A percentile compares a stretch with the other conserved stretches of the same genome.
Conservation (phyloP, 2,329 filamentous ascomycete species). For the Alternaria infectoria region DNA sequence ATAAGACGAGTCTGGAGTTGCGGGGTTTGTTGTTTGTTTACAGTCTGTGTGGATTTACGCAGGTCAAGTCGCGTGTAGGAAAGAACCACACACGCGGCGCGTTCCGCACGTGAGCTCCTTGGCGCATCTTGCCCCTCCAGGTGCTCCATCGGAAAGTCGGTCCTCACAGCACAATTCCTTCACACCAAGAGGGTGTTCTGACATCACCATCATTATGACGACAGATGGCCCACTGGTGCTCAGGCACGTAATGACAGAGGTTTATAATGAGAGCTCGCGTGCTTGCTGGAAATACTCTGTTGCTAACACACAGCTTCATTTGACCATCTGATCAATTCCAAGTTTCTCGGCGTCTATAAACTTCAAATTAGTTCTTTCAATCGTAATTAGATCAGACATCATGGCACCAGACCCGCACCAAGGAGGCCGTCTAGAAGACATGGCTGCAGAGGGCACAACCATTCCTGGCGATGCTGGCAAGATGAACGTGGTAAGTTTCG, state of each 20-base stretch:
- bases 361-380: background rate
- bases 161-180: background rate
- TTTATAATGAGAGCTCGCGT: slow-evolving; percentile 6
- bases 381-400: background rate
- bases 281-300: background rate
- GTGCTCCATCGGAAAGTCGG: background rate
- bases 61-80: background rate
- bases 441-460: slow-evolving; percentile 43
- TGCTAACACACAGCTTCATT: background rate
- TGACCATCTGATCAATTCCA: background rate
- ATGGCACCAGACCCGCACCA: slow-evolving; percentile 35
- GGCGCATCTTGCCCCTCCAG: background rate
- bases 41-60: background rate
- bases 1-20: background rate
- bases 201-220: slow-evolving; percentile 18
- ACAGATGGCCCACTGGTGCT: background rate
- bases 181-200: background rate
- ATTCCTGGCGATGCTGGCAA: slow-evolving; percentile 57
- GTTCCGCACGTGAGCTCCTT: slow-evolving; percentile 11
- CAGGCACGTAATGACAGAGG: background rate
- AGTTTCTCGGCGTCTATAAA: background rate
- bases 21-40: slow-evolving; percentile 7
- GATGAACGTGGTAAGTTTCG: slow-evolving; percentile 32
- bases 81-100: slow-evolving; percentile 4
- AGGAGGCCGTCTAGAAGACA: slow-evolving; percentile 46